Base-by-base conservation (phyloP, 1,284 basidiomycete genomes). In the Malassezia furfur region DNA sequence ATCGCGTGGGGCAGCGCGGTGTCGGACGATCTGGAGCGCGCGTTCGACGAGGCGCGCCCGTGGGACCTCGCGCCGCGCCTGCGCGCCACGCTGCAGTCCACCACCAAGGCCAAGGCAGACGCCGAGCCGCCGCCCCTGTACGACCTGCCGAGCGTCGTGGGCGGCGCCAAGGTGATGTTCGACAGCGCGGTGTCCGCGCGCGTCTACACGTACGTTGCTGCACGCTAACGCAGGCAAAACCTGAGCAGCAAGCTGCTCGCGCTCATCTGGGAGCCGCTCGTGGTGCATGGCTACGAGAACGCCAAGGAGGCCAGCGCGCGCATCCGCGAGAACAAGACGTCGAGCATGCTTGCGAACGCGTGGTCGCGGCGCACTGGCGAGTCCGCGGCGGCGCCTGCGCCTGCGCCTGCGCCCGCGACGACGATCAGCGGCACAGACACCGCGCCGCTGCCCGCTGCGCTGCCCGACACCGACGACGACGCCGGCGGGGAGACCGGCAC, bases 11-110 rank as follows among this genome's bases (percentile, higher is more conserved):
- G 68, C 36, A 59, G 70, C 48, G 59, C 62, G 0, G 64, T 78
- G 1, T 65, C 75, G 6, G 45, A 57, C 0, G 68, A 74, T 14
- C 65, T 78, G 30, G 75, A 77, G 43, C 35, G 53, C 2, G 76
- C 76, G 0, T 78, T 75, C 51, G 49, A 59, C 0, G 40, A 63
- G 15, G 77, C 75, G 21, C 55, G 66, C 15, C 77, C 76, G 0
- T 77, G 72, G 70, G 60, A 68, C 36, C 22, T 57, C 17, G 31
- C 34, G 17, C 21, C 36, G 30, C 55, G 55, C 35, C 43, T 47
- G 39, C 11, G 57, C 14, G 48, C 22, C 5, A 41, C 57, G 35
- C 52, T 54, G 40, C 17, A 61, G 10, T 25, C 21, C 15, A 39
- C 37, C 14, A 11, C 19, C 36, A 47, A 46, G 39, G 47, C 36